Conservation (phyloP, 2,329 filamentous ascomycete species). For the Aspergillus fijiensis region DNA sequence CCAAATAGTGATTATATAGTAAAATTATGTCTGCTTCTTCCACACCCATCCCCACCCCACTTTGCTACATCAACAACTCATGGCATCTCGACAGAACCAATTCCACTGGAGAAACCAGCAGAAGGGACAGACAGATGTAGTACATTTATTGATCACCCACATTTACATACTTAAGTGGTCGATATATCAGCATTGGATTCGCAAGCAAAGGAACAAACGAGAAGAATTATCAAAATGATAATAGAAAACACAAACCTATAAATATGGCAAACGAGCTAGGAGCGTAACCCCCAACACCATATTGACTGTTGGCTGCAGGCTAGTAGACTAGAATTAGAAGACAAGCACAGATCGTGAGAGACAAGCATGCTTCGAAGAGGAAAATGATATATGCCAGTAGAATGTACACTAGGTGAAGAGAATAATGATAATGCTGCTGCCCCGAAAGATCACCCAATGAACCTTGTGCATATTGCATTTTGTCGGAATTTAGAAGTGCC, state of each 20-base stretch:
- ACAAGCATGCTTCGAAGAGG: neutral
- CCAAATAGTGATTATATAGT: neutral
- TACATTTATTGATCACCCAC: neutral
- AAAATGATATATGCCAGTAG: neutral
- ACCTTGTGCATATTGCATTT: neutral
- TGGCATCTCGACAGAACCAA: neutral
- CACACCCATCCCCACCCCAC: neutral
- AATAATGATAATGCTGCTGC: neutral
- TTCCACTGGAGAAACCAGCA: neutral
- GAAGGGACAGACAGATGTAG: neutral
- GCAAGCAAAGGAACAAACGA: no score
- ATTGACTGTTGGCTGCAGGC: neutral
- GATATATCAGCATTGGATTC: neutral
- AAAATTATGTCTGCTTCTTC: no score
- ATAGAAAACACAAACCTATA: no score
- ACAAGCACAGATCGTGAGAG: neutral
- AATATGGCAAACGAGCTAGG: no score
- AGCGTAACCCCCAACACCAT: no score
- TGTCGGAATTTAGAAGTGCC: neutral
- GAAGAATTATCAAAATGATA: no score
- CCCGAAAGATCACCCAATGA: no score
- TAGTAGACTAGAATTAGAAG: neutral
- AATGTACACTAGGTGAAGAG: neutral
- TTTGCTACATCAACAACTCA: neutral
- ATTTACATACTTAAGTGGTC: neutral